Base-by-base conservation (phyloP, 2,329 filamentous ascomycete species). In the Leptographium lundbergii region DNA sequence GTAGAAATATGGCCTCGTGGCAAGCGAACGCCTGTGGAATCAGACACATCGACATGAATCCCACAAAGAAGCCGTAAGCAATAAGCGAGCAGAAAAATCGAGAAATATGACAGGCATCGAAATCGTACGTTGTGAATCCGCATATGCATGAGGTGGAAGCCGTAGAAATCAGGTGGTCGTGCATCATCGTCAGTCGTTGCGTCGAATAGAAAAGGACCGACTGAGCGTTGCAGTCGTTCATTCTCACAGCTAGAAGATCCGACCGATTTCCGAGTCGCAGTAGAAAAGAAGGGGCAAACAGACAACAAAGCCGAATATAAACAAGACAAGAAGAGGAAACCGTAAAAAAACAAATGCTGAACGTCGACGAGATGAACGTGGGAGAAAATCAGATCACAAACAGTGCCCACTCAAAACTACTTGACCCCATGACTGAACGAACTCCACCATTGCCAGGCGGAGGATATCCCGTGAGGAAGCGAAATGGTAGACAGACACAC, bases 401-500 rank as follows among this genome's bases (percentile, higher is more conserved):
- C 6, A 29, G 42, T 29, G 54, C 39, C 25, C 54, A 39, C n/a
- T 25, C 54, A 17, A 56, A 48, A 51, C 47, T 39, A 39, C 11
- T 19, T 27, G 45, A 53, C 27, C 45, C 56, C 56, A 27, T 29
- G 34, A 53, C 32, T 27, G 45, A 52, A 57, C 24, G 27, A 47
- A 54, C 25, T 24, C n/a, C 22, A 45, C 51, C 39, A 29, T 25
- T 55, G 39, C 39, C 32, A 13, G 13, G 10, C 27, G 42, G 24
- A 50, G 36, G 50, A 54, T 10, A 50, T 47, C 47, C 47, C 59
- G 34, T 29, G 53, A 57, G 52, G 48, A 58, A 29, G 39, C 24
- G 29, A 52, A 34, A 59, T 54, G 47, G 45, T 56, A 32, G 54
- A 32, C 19, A 36, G 51, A 59, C 54, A 54, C 65, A 66, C 59